Evolutionary conservation across 2,329 filamentous ascomycete species (phyloP).

Genomic region (Annulohypoxylon truncatum): DNA sequence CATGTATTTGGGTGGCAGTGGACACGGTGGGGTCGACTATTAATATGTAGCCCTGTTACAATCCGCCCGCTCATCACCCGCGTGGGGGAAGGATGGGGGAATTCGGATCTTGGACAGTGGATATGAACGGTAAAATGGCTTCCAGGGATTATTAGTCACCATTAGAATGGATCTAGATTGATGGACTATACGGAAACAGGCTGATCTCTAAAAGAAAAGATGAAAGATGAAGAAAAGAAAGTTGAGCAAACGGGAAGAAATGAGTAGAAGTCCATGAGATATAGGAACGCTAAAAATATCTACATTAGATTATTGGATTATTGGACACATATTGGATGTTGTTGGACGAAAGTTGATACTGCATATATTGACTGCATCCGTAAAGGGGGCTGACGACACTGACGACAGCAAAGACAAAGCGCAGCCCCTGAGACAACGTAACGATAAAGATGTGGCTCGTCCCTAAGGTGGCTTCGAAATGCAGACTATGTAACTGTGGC

Average conservation of each 20-base stretch:
- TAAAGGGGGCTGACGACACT: neutral
- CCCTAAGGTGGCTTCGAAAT: neutral
- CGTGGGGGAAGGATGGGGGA: slow-evolving; percentile 27
- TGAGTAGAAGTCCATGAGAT: neutral
- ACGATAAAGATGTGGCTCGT: slow-evolving; percentile 12
- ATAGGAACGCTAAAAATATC: neutral
- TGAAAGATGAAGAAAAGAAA: slow-evolving; percentile 1
- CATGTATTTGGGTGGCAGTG: slow-evolving; percentile 1
- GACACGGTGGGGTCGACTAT: slow-evolving; percentile 30
- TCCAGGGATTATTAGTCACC: neutral
- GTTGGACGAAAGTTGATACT: neutral
- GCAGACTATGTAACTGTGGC: neutral
- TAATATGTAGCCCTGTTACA: slow-evolving; percentile 28
- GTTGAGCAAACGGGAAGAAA: neutral
- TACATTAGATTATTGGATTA: too few relatives aligned
- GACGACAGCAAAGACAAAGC: neutral
- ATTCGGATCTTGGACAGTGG: slow-evolving; percentile 11
- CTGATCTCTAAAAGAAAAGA: neutral
- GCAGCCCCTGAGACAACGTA: neutral
- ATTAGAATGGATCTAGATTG: slow-evolving; percentile 12
- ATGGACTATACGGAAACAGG: neutral
- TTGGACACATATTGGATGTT: slow-evolving; percentile 1
- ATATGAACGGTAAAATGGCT: neutral
- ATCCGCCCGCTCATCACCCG: slow-evolving; percentile 23
- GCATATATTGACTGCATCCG: neutral